A percentile compares a stretch with the other conserved stretches of the same genome.
Evolutionary conservation across 2,329 filamentous ascomycete species (phyloP).

Genomic region (Metarhizium robertsii): DNA sequence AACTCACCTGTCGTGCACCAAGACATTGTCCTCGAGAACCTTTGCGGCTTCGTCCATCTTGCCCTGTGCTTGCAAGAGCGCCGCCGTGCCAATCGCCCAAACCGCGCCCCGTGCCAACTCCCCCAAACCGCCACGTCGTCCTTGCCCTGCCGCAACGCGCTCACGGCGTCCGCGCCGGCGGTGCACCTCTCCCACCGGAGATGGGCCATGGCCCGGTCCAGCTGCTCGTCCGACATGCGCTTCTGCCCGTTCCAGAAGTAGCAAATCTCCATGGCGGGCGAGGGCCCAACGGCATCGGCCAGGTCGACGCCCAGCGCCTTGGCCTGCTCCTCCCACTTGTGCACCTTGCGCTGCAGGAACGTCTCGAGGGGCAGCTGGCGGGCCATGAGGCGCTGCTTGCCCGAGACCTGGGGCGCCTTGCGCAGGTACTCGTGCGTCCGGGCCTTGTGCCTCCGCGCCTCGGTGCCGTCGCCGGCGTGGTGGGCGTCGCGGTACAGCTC

Average conservation of each 20-base stretch:
- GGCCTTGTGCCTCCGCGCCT: conserved; percentile 47
- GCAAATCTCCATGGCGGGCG: conserved; percentile 81
- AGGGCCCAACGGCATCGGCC: conserved; percentile 71
- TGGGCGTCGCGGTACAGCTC: conserved; percentile 66
- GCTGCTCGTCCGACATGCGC: conserved; percentile 59
- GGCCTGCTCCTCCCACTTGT: conserved; percentile 77
- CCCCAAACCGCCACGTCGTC: conserved; percentile 57
- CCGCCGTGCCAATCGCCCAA: conserved; percentile 55
- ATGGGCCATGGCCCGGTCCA: conserved; percentile 53
- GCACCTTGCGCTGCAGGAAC: conserved; percentile 73
- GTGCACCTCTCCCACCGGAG: conserved; percentile 58
- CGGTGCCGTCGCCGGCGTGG: conserved; percentile 19
- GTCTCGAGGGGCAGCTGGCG: conserved; percentile 82
- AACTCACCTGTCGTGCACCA: conserved; percentile 51
- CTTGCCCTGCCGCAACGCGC: conserved; percentile 38
- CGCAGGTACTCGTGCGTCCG: conserved; percentile 61
- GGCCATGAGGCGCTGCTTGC: conserved; percentile 85
- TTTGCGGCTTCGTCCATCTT: conserved; percentile 54
- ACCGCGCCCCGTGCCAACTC: no score
- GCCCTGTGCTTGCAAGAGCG: conserved; percentile 55
- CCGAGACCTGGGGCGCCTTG: conserved; percentile 63
- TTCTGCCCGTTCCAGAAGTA: conserved; percentile 90
- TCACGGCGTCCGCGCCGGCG: conserved; percentile 27
- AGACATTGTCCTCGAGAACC: conserved; percentile 53
- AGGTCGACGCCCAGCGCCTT: conserved; percentile 58